Evolutionary conservation across 2,329 filamentous ascomycete genomes (phyloP), one percentile per base, ranked within the genome.

Genomic region (Endoconidiophora laricicola): DNA sequence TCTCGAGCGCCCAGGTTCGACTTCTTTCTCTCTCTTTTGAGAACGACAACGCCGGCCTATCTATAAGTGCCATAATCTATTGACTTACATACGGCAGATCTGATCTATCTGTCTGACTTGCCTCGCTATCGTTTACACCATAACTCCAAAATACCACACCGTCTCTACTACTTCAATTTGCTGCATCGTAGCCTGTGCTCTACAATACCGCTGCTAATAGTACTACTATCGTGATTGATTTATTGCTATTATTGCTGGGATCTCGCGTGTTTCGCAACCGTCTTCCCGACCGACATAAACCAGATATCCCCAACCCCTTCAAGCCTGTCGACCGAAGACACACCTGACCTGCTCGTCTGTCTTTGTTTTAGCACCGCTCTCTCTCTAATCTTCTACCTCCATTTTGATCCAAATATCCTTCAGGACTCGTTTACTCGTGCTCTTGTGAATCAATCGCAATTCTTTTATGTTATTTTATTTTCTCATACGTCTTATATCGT

Each of bases 291-390:
- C 29, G 29, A 33, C 29, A 33, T 33, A 33, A 10, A 33, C 46
- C 40, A 29, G 38, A 48, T 48, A 48, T 48, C 33, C 46, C 46
- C 46, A 48, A 48, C 46, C 46, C 37, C 46, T 41, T 48, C 37
- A 36, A 7, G 26, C 26, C 26, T 36, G 22, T 18, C 22, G 29
- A 14, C 16, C 43, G 29, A 42, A 9, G 22, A 7, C 39, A 42
- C n/a, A 5, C 18, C 39, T 45, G 12, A 29, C 26, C 7, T 45
- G 23, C 23, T 18, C 23, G n/a, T 16, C 14, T 22, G 29, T 22
- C 16, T n/a, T 46, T 36, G 14, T 26, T 9, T 44, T 22, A 20
- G 43, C 23, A 18, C n/a, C 24, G 29, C 26, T 33, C 7, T 39
- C 7, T 39, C 26, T 20, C 36, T 49, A 16, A 36, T 49, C 24